These are phyloP conservation scores for Phaeosphaeria sp. DNA, from an alignment of 2,329 filamentous ascomycete species.

Conservation along the genomic window DNA sequence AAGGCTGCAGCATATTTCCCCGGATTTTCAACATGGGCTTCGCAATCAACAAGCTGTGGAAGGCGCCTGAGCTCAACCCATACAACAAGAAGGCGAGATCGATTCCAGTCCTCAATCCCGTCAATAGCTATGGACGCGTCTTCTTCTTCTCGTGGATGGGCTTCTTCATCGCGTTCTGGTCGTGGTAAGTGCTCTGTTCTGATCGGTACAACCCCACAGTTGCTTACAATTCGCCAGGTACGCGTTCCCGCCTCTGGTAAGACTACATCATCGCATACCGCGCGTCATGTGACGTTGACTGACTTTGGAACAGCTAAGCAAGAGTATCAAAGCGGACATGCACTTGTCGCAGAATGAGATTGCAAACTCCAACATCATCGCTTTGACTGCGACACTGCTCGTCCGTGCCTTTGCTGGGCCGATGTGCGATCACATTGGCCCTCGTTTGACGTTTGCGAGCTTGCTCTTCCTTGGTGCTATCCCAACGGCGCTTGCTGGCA, in stretches of 20 bases:
- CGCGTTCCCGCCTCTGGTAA: constrained; percentile 83
- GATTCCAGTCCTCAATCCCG: constrained; percentile 78
- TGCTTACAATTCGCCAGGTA: constrained; percentile 63
- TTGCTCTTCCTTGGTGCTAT: constrained; percentile 79
- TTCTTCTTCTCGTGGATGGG: constrained; percentile 91
- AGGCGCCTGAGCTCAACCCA: constrained; percentile 77
- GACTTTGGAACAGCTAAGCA: constrained; percentile 50
- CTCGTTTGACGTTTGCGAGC: constrained; percentile 79
- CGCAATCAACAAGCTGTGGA: constrained; percentile 44
- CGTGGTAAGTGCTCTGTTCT: constrained; percentile 63
- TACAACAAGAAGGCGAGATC: constrained; percentile 83
- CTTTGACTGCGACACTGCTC: constrained; percentile 67
- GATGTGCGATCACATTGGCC: constrained; percentile 84
- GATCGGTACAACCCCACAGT: constrained; percentile 9
- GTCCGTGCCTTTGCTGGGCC: constrained; percentile 81
- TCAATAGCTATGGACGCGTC: constrained; percentile 82
- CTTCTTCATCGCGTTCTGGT: constrained; percentile 88
- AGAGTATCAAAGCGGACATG: constrained; percentile 80
- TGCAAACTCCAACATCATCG: constrained; percentile 90
- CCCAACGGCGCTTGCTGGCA: constrained; percentile 81
- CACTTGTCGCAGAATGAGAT: constrained; percentile 73
- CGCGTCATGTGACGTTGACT: constrained; percentile 37
- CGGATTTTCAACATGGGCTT: constrained; percentile 40
- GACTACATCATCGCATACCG: constrained; percentile 15
- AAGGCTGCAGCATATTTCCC: constrained; percentile 11